Evolutionary conservation across 164 flowering plant species (phyloP).

Genomic region (Stephania yunnanensis): DNA sequence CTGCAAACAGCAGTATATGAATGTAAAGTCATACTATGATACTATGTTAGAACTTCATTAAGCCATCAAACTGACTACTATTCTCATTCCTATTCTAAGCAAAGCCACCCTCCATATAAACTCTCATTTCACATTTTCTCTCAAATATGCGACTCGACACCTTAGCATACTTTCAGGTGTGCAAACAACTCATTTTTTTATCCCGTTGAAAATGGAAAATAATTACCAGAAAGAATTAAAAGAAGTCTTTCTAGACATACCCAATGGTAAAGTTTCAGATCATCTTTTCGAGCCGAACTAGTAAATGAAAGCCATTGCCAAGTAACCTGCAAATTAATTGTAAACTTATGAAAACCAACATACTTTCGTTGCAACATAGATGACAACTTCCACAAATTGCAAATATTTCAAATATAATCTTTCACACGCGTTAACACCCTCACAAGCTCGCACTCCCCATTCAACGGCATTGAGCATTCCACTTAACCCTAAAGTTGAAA

Average conservation of each 20-base stretch:
- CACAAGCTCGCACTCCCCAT: background rate
- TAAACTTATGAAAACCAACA: background rate
- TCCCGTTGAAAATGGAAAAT: background rate
- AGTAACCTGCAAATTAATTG: constrained; percentile 52
- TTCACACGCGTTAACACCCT: background rate
- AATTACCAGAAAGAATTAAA: background rate
- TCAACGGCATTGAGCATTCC: background rate
- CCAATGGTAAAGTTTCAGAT: constrained; percentile 92
- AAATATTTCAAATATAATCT: no score
- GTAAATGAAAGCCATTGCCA: constrained; percentile 99
- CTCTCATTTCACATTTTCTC: no score
- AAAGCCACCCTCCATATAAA: no score
- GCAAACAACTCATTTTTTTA: background rate
- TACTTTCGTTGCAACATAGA: no score
- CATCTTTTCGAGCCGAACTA: constrained; percentile 81
- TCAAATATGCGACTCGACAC: no score
- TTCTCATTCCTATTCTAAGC: no score
- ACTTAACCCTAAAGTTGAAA: background rate
- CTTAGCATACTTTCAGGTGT: background rate
- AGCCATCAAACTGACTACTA: background rate
- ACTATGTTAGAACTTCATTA: background rate
- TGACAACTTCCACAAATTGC: no score
- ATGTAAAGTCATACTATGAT: background rate
- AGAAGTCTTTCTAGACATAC: constrained; percentile 31
- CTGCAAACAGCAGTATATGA: constrained; percentile 30